phyloP scores from a whole-genome alignment of 2,329 filamentous ascomycete species.

The Botrytis paeoniae region DNA sequence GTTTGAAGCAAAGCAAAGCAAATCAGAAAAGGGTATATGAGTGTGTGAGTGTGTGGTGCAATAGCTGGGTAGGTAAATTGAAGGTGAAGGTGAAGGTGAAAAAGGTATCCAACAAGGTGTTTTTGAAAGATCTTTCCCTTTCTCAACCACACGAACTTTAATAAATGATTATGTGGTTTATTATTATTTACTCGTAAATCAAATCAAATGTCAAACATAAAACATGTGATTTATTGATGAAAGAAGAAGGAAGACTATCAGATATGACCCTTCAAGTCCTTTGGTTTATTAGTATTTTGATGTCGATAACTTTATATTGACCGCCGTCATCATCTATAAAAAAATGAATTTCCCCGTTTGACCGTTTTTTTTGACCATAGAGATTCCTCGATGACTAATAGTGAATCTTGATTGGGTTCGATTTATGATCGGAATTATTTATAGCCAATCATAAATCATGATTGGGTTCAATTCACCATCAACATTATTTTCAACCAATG shows the following conservation, averaged over 20 bases:
- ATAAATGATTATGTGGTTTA: no score
- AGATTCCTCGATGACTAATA: neutral
- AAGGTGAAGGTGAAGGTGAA: neutral
- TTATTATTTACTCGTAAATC: neutral
- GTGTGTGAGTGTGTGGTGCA: neutral
- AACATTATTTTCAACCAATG: neutral
- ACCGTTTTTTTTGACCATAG: neutral
- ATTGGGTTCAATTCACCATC: no score
- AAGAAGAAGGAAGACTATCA: neutral
- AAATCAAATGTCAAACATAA: neutral
- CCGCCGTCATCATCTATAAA: neutral
- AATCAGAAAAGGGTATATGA: neutral
- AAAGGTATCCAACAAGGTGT: constrained; percentile 19
- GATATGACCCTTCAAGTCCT: neutral
- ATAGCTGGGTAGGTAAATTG: neutral
- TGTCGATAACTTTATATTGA: neutral
- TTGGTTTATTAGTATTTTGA: neutral
- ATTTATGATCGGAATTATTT: no score
- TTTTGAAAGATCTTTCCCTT: neutral
- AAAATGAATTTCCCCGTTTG: no score
- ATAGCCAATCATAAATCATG: no score
- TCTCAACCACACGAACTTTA: no score
- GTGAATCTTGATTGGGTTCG: neutral
- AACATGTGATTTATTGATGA: neutral
- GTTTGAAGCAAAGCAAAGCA: neutral